These are phyloP conservation scores for Dendrobium chrysotoxum DNA, from an alignment of 106 monocot species.

Conservation along the genomic window DNA sequence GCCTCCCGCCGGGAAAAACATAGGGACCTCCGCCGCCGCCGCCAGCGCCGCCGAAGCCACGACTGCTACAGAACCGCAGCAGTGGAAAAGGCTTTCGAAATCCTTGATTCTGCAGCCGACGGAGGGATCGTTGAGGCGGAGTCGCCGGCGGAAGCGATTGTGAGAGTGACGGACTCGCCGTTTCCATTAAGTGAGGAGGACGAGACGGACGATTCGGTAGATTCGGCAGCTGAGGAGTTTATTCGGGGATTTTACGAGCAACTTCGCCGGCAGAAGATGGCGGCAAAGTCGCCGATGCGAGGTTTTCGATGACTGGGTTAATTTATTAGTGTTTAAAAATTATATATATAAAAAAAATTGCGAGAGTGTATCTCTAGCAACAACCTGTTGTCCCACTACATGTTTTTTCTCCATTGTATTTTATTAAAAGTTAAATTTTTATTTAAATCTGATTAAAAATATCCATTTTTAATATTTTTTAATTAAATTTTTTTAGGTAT, in stretches of 20 bases:
- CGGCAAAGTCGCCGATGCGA: neutral
- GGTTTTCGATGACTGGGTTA: neutral
- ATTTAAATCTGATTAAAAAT: too few relatives aligned
- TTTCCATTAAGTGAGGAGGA: constrained; percentile 28
- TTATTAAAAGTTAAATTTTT: too few relatives aligned
- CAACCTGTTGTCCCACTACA: too few relatives aligned
- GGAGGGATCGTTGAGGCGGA: neutral
- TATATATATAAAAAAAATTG: too few relatives aligned
- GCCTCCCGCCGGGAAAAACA: neutral
- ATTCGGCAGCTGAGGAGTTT: constrained; percentile 51
- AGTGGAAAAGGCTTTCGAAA: constrained; percentile 8
- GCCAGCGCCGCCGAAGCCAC: neutral
- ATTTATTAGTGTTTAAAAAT: too few relatives aligned
- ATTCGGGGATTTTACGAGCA: constrained; percentile 65
- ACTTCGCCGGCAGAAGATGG: constrained; percentile 28
- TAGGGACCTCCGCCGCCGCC: neutral
- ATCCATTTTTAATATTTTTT: too few relatives aligned
- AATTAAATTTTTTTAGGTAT: too few relatives aligned
- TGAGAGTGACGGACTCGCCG: constrained; percentile 48
- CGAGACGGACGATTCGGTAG: constrained; percentile 11
- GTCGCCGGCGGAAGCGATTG: neutral
- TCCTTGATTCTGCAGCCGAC: constrained; percentile 1
- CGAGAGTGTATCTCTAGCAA: too few relatives aligned
- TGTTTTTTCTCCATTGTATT: too few relatives aligned
- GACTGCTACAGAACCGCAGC: constrained; percentile 1